Conservation (phyloP, 1,284 basidiomycete genomes). For the Ceratobasidium sp. region DNA sequence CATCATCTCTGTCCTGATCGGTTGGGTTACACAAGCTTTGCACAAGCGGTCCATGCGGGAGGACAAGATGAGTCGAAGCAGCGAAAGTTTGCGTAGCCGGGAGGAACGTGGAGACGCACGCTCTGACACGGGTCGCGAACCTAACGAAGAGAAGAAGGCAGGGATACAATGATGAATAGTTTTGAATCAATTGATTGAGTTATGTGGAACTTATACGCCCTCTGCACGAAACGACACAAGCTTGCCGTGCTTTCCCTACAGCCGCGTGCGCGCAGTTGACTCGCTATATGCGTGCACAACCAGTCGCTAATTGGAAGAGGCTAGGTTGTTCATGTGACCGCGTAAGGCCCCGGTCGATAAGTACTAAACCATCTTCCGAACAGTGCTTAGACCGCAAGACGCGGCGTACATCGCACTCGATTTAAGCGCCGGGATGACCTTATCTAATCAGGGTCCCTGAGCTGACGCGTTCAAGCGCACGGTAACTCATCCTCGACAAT, state of each 20-base stretch:
- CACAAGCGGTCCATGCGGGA: background rate
- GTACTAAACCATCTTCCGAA: too few relatives aligned
- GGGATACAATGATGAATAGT: background rate
- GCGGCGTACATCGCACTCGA: too few relatives aligned
- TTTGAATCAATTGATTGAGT: too few relatives aligned
- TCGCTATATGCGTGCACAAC: too few relatives aligned
- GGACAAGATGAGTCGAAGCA: background rate
- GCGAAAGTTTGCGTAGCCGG: background rate
- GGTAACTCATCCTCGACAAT: constrained; percentile 44
- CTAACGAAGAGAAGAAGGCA: background rate
- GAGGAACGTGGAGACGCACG: background rate
- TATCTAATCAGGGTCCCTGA: constrained; percentile 23
- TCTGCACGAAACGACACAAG: too few relatives aligned
- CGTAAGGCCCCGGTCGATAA: too few relatives aligned
- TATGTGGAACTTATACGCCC: too few relatives aligned
- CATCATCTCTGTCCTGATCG: constrained; percentile 15
- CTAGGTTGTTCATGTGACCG: too few relatives aligned
- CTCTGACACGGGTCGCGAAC: background rate
- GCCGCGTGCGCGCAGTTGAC: too few relatives aligned
- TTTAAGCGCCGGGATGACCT: constrained; percentile 10
- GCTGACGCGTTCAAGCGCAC: constrained; percentile 51
- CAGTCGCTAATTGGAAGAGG: too few relatives aligned
- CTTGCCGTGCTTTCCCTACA: too few relatives aligned
- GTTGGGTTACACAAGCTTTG: constrained; percentile 21
- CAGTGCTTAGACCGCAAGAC: too few relatives aligned